phyloP scores from a whole-genome alignment of 352 stramenopile species.

The Pseudoperonospora humuli region DNA sequence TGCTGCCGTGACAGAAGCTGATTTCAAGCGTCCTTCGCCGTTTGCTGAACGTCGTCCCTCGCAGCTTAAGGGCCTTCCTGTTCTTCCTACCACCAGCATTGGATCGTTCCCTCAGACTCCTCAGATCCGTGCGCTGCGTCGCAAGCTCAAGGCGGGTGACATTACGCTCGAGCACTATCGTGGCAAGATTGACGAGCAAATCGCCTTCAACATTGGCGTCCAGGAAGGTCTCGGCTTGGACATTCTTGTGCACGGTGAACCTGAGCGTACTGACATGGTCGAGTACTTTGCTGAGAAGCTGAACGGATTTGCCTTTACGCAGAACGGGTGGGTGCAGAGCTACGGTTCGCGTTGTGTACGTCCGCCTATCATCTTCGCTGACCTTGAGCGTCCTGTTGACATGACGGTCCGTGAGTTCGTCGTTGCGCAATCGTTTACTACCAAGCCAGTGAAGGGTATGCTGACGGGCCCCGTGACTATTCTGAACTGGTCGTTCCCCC shows the following conservation, averaged over 20 bases:
- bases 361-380: constrained; percentile 87
- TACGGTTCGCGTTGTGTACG: constrained; percentile 90
- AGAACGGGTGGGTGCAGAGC: constrained; percentile 91
- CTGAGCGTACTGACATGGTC: constrained; percentile 92
- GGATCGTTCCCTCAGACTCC: constrained; percentile 91
- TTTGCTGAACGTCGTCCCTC: constrained; percentile 70
- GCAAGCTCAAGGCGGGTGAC: constrained; percentile 72
- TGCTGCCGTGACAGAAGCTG: constrained; percentile 45
- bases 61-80: constrained; percentile 60
- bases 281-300: constrained; percentile 94
- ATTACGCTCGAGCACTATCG: constrained; percentile 75
- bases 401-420: constrained; percentile 91
- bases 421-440: constrained; percentile 85
- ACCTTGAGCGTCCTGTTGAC: constrained; percentile 71
- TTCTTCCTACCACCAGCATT: constrained; percentile 91
- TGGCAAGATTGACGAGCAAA: constrained; percentile 88
- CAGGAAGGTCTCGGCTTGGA: constrained; percentile 89
- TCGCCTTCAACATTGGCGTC: constrained; percentile 86
- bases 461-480: constrained; percentile 91
- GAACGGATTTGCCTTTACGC: constrained; percentile 87
- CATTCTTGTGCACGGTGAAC: constrained; percentile 91
- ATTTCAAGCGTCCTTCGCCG: constrained; percentile 75
- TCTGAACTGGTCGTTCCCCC: constrained; percentile 93
- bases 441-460: constrained; percentile 91
- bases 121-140: constrained; percentile 75